Percentiles rank a stretch among this genome's conserved stretches.
Conservation (phyloP, 441 rosid species). For the Pelargonium cotyledonis region DNA sequence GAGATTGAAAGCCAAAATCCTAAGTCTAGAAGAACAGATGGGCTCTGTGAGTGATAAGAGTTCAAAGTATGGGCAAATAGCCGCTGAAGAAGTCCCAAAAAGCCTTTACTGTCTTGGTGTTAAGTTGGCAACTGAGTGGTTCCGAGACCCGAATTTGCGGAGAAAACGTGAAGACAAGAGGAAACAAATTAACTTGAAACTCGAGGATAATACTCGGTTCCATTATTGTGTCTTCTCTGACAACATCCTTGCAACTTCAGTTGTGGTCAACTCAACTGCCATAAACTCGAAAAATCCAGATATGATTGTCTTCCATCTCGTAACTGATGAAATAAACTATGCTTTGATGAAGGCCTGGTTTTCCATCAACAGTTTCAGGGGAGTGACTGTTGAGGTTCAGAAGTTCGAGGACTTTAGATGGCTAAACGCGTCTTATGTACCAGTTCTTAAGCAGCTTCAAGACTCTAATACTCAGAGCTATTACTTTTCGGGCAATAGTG, state of each 20-base stretch:
- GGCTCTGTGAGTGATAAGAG: conserved; percentile 63
- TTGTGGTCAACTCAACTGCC: conserved; percentile 69
- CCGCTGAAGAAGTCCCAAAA: conserved; percentile 97
- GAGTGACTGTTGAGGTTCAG: conserved; percentile 86
- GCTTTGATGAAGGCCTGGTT: conserved; percentile 94
- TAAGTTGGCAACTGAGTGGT: conserved; percentile 79
- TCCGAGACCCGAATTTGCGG: conserved; percentile 44
- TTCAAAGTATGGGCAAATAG: conserved; percentile 91
- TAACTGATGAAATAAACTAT: conserved; percentile 83
- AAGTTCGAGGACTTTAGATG: conserved; percentile 91
- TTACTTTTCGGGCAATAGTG: conserved; percentile 81
- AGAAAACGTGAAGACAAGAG: conserved; percentile 36
- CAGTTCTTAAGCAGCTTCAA: conserved; percentile 94
- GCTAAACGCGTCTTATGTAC: conserved; percentile 94
- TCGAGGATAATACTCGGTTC: conserved; percentile 46
- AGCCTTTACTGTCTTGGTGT: conserved; percentile 93
- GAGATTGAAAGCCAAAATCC: conserved; percentile 84
- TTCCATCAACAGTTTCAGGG: conserved; percentile 52
- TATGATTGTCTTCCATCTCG: conserved; percentile 75
- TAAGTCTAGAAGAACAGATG: conserved; percentile 75
- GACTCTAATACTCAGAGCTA: conserved; percentile 92
- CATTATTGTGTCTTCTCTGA: conserved; percentile 78
- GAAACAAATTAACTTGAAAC: conserved; percentile 38
- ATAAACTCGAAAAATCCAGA: conserved; percentile 51
- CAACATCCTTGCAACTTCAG: conserved; percentile 79